Base-by-base conservation (phyloP, 2,329 filamentous ascomycete genomes). In the Colletotrichum sp. region DNA sequence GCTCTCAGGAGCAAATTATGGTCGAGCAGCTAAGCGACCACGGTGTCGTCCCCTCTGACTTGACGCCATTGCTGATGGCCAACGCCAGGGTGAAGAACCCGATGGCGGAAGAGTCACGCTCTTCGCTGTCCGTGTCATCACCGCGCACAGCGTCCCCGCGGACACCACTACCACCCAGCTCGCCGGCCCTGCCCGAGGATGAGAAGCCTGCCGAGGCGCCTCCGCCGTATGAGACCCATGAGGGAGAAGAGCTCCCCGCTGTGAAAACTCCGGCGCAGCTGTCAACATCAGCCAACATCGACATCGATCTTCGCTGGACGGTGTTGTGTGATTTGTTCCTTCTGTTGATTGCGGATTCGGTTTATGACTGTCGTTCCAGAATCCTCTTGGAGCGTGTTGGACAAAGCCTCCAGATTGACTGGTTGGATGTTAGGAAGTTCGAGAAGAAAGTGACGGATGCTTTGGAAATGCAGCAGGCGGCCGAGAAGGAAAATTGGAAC, bases 401-500 rank as follows among this genome's bases (percentile, higher is more conserved):
- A 43, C 90, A 92, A 68, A 93, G 94, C 76, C 90, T 99, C 79
- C 92, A 94, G 57, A 93, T 99, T 9, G 90, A 93, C 15, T 98
- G 95, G 95, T 88, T 98, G 70, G 97, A 99, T 79, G 98, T 99
- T 74, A 98, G 96, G 84, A 93, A 95, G 52, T 99, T 99, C 81
- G 97, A 99, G 86, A 99, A 98, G 86, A 94, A 96, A 69, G 95
- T 99, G 8, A 98, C 97, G 9, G 97, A 99, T 84, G 96, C 97
- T 1, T 88, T 99, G 26, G 97, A 99, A 84, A 98, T 99, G 95
- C 96, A 99, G 85, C 96, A 99, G 84, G 93, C 94, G 63, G 95
- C 95, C 8, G 94, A 96, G 78, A 98, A 96, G 81, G 97, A 99
- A 85, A 98, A 96, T 78, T 99, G 97, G 97, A 98, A 98, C 79